Evolutionary conservation across 2,329 filamentous ascomycete species (phyloP), one percentile per base, ranked within the genome.

Genomic region (Diaporthe vaccinii): DNA sequence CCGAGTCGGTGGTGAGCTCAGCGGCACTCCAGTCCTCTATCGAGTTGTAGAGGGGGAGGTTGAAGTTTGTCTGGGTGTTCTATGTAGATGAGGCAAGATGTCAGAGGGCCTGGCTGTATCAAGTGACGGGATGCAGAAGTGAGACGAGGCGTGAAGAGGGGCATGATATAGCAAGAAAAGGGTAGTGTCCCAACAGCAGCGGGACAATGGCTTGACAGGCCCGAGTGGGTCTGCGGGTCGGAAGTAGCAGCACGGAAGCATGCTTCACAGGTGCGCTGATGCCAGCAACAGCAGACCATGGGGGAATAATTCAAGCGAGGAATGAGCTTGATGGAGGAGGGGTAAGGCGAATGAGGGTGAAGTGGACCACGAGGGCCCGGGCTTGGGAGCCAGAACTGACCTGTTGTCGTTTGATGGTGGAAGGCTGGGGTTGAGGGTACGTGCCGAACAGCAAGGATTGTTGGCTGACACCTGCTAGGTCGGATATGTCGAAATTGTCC

Each of bases 1-100:
- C 81, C 41, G 83, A 84, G 78, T 84, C 83, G 44, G 81, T 82
- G 65, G 79, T 80, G 78, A 82, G 82, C 76, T 84, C 82, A 51
- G 80, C 78, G 62, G 74, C 73, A 75, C 71, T 78, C 74, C 80
- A 83, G 74, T 83, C 81, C 41, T 83, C 81, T 10, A 80, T 74
- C 10, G 79, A 77, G 77, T 76, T 77, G 61, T 81, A 81, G 75
- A 76, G 65, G 25, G 73, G 62, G 14, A 70, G 49, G 53, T 53
- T 68, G 65, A 73, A 75, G 39, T 15, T 57, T 44, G 69, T 31
- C 20, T 59, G 61, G 15, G 36, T 67, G 65, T 67, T 75, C 75
- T 76, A 46, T 67, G 49, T n/a, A 14, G 36, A 15, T 28, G 31
- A 22, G 20, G 46, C 41, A 34, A 25, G n/a, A 39, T 41, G 57